Percentiles rank a stretch among this genome's conserved stretches.
phyloP scores from a whole-genome alignment of 1,284 basidiomycete species.

The Rhodotorula sp. region DNA sequence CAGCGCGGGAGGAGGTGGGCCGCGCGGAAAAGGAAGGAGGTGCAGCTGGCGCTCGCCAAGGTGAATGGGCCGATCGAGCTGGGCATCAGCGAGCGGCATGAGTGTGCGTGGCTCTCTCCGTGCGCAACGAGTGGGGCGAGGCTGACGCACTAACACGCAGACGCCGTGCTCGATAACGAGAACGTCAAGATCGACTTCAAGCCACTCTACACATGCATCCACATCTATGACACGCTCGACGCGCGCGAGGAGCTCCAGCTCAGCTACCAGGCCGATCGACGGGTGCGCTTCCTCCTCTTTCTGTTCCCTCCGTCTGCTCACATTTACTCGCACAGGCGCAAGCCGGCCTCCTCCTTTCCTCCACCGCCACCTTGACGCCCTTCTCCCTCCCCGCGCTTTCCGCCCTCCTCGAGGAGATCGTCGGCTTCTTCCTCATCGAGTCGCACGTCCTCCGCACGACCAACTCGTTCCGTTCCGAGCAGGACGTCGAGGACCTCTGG shows the following conservation, averaged over 20 bases:
- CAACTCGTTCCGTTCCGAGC: conserved; percentile 73
- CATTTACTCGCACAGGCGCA: conserved; percentile 66
- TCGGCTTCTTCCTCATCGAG: conserved; percentile 99
- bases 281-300: conserved; percentile 58
- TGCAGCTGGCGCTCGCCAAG: conserved; percentile 64
- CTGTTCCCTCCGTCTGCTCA: conserved; percentile 16
- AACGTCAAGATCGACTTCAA: conserved; percentile 87
- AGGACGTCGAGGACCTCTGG: conserved; percentile 96
- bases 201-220: conserved; percentile 94
- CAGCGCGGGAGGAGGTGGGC: conserved; percentile 81
- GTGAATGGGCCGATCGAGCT: conserved; percentile 94
- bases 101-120: conserved; percentile 65
- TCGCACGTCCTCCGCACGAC: conserved; percentile 88
- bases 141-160: conserved; percentile 53
- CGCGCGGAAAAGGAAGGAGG: conserved; percentile 54
- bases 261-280: conserved; percentile 93
- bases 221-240: conserved; percentile 91
- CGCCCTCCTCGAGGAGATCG: conserved; percentile 82
- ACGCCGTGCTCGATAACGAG: conserved; percentile 89
- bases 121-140: no score
- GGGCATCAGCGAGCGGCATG: conserved; percentile 89
- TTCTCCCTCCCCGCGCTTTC: conserved; percentile 57
- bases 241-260: conserved; percentile 83
- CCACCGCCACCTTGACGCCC: conserved; percentile 58
- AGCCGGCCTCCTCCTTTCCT: conserved; percentile 90